A percentile compares a stretch with the other conserved stretches of the same genome.
These are phyloP conservation scores for Amoeboaphelidium occidentale DNA, from an alignment of 371 early-diverging fungal species.

Conservation along the genomic window DNA sequence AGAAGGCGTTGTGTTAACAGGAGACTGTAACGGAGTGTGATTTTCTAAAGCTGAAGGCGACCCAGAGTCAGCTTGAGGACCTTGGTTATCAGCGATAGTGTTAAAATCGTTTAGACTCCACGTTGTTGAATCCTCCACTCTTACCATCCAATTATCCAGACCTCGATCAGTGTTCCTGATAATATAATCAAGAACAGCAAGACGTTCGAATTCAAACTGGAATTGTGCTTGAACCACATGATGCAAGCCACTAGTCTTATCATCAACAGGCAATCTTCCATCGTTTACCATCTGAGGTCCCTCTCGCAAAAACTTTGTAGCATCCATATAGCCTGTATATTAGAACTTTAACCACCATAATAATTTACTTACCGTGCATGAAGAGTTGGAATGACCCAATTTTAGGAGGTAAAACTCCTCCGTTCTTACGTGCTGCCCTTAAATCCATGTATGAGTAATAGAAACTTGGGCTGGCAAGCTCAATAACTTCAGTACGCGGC, in stretches of 20 bases:
- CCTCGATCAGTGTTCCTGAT: slow-evolving; percentile 73
- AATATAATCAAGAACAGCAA: slow-evolving; percentile 61
- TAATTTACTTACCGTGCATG: too few relatives aligned
- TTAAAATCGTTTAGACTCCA: too few relatives aligned
- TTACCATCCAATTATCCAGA: slow-evolving; percentile 74
- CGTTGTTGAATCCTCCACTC: neutral
- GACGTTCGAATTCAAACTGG: slow-evolving; percentile 48
- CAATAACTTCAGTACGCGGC: slow-evolving; percentile 54
- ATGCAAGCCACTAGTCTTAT: neutral
- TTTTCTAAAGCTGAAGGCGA: too few relatives aligned
- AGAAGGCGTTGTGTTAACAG: neutral
- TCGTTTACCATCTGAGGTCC: too few relatives aligned
- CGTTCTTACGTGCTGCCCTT: neutral
- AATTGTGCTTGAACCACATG: slow-evolving; percentile 21
- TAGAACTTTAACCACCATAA: too few relatives aligned
- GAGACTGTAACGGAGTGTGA: too few relatives aligned
- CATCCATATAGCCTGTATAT: slow-evolving; percentile 61
- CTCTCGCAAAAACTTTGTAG: slow-evolving; percentile 41
- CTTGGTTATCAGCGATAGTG: too few relatives aligned
- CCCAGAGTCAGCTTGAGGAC: too few relatives aligned
- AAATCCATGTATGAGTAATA: slow-evolving; percentile 28
- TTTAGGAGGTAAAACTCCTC: slow-evolving; percentile 30
- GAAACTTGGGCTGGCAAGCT: slow-evolving; percentile 43
- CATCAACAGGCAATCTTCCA: neutral
- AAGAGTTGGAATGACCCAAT: slow-evolving; percentile 69